Conservation (phyloP, 2,329 filamentous ascomycete genomes). For the Phoma sp. region DNA sequence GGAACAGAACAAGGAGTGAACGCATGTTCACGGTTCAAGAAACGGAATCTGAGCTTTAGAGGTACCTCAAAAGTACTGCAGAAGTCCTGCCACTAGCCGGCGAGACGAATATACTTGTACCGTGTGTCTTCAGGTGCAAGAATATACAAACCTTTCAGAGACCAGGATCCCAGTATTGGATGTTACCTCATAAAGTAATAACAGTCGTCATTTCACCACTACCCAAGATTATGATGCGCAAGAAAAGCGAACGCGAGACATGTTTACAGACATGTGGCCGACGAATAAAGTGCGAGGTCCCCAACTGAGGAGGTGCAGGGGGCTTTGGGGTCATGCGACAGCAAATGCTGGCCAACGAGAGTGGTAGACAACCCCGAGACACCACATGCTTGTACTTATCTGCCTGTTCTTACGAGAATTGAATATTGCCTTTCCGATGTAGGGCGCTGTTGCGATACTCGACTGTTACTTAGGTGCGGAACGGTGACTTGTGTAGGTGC, state of each 20-base stretch:
- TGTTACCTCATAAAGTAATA: not conserved
- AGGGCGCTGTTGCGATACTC: not conserved
- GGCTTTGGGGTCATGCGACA: slow-evolving; percentile 9
- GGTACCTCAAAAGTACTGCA: too few species aligned
- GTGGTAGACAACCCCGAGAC: too few species aligned
- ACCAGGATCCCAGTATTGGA: slow-evolving; percentile 4
- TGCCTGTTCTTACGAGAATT: not conserved
- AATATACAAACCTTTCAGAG: not conserved
- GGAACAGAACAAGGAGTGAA: slow-evolving; percentile 29
- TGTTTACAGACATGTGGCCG: slow-evolving; percentile 7
- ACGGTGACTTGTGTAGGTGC: too few species aligned
- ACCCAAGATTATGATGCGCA: slow-evolving; percentile 10
- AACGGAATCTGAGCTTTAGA: too few species aligned
- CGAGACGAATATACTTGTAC: not conserved
- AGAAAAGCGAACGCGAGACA: slow-evolving; percentile 4
- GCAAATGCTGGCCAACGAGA: slow-evolving; percentile 2
- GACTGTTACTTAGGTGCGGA: not conserved
- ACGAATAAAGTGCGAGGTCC: slow-evolving; percentile 2
- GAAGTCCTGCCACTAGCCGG: not conserved
- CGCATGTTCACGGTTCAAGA: too few species aligned
- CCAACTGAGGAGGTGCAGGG: slow-evolving; percentile 6
- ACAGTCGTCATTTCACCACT: slow-evolving; percentile 3
- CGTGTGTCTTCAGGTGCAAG: not conserved
- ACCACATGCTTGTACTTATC: not conserved
- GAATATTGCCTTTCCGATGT: too few species aligned